Evolutionary conservation across 2,329 filamentous ascomycete species (phyloP), one percentile per base, ranked within the genome.

Genomic region (Ophiocordyceps robertsii): DNA sequence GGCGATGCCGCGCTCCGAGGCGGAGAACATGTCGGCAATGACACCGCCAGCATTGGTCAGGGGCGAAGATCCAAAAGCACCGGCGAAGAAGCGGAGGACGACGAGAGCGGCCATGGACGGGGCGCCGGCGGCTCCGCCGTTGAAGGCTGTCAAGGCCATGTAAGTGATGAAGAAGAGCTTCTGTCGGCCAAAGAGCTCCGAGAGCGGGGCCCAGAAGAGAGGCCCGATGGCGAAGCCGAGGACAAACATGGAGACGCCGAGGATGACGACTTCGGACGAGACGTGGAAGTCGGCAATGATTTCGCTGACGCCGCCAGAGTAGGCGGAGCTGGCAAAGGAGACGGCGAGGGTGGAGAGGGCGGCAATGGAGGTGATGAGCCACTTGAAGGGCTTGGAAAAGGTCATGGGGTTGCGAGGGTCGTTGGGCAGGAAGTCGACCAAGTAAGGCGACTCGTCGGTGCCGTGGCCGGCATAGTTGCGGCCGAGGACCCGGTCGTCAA

Each of bases 241-340:
- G 13, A 82, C 77, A 54, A 80, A 82, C 16, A 82, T 61, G 8
- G 77, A 80, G 13, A 83, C 66, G 11, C 78, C 78, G 2, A 82
- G 65, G 21, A 75, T 78, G 33, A 69, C 71, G 8, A 80, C 59
- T 49, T 75, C 72, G 1, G 51, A 51, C 1, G 61, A 63, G 27
- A 75, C 66, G 12, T 61, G 44, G 48, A 84, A 83, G 30, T 77
- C 64, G 1, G 46, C 37, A 13, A 78, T 65, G 42, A 85, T 67
- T 39, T 75, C 62, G 9, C 49, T 44, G 13, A 78, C 56, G 38
- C 75, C 75, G 12, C 76, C 75, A 4, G 73, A 75, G 57, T 77
- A 84, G 29, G 81, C 81, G 1, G 77, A 81, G 16, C 79, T 83
- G 42, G 77, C 75, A 51, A 88, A 82, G 3, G 83, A 68, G 29